Base-by-base conservation (phyloP, 2,329 filamentous ascomycete genomes). In the Fusarium neocosmosporiellum region DNA sequence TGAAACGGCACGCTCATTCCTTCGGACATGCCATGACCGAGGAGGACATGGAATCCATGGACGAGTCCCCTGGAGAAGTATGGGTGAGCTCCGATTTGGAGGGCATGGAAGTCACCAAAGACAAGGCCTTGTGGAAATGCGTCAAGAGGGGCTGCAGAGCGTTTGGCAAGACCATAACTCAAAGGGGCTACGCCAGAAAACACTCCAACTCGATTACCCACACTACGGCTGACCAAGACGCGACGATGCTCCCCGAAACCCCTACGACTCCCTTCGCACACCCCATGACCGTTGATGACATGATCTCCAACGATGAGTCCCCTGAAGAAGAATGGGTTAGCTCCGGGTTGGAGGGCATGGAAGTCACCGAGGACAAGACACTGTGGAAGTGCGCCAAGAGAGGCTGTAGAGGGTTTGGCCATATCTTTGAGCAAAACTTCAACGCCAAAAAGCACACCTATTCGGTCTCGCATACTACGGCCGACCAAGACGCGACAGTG, bases 381-480 rank as follows among this genome's bases (percentile, higher is more conserved):
- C 41, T 36, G 14, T 73, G 66, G 70, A 72, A 41, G n/a, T 72
- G 70, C 13, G 33, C 29, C 33, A 72, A 67, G 6, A 55, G 36
- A 16, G 70, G 70, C 1, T 73, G 70, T 33, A 73, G 53, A 22
- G 50, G 67, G 2, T 70, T 60, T 8, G 24, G 39, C 27, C 46
- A 48, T 18, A 18, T n/a, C 53, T 20, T 63, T 72, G 6, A 59
- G 18, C 27, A 8, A 4, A 5, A 22, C 1, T 10, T 27, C 1
- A 72, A 72, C 7, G 66, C 48, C 16, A 59, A 24, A 7, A 10
- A 18, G 13, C 70, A 72, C 54, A 57, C 13, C 58, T 41, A 22
- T 27, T 70, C 70, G 10, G 22, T 20, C 16, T 22, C 13, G 41
- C 59, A 73, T 29, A 13, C 48, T 2, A 59, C 16, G 13, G 59